Conservation (phyloP, 495 filamentous ascomycete genomes). For the Chaetomium fimeti region DNA sequence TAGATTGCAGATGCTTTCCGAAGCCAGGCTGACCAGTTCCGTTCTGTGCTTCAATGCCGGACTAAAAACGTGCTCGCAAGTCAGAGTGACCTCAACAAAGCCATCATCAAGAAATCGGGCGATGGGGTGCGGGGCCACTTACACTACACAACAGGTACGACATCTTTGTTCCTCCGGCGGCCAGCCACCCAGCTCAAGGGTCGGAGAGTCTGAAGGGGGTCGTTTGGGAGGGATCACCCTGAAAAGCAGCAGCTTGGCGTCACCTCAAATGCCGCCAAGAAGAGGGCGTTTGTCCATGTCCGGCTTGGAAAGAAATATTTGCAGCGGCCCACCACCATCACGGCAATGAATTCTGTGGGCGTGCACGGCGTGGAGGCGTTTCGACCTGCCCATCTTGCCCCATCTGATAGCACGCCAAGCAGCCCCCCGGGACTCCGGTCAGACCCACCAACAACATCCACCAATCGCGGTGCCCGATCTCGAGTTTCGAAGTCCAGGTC, state of each 20-base stretch:
- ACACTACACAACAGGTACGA: too few species aligned
- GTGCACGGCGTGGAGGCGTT: not conserved
- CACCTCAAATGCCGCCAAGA: too few species aligned
- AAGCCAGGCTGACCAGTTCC: not conserved
- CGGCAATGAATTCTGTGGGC: too few species aligned
- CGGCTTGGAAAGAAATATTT: too few species aligned
- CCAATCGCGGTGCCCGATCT: slow-evolving; percentile 24
- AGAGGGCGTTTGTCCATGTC: too few species aligned
- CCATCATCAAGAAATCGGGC: not conserved
- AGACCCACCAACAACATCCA: not conserved
- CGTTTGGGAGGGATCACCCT: too few species aligned
- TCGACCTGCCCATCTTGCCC: slow-evolving; percentile 9
- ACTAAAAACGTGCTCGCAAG: slow-evolving; percentile 8
- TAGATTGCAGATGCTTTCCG: slow-evolving; percentile 15
- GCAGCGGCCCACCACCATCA: too few species aligned
- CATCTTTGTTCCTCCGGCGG: not conserved
- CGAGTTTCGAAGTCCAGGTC: slow-evolving; percentile 29
- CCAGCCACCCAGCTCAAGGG: too few species aligned
- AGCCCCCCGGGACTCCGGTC: not conserved
- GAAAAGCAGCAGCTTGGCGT: too few species aligned
- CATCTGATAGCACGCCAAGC: slow-evolving; percentile 19
- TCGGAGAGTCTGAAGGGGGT: too few species aligned
- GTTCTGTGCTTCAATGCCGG: slow-evolving; percentile 1
- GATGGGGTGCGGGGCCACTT: not conserved
- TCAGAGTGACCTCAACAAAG: not conserved